phyloP scores from a whole-genome alignment of 768 basidiomycete species.

The Mycena filopes region DNA sequence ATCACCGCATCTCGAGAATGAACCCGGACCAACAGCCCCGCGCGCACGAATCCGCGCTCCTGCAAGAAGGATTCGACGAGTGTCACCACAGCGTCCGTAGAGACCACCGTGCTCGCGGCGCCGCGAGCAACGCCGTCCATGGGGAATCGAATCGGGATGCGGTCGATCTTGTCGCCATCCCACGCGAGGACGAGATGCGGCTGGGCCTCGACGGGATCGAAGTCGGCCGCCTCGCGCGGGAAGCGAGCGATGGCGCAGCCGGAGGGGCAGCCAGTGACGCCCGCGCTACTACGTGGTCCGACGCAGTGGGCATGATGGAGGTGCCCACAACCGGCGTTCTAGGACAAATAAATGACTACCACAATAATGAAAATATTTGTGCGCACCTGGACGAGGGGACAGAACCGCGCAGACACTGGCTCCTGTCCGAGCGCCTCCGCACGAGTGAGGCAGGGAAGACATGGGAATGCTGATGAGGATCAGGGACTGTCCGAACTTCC shows the following conservation, averaged over 20 bases:
- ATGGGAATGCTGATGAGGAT: slow-evolving; percentile 36
- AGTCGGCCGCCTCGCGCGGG: slow-evolving; percentile 34
- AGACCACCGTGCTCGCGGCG: slow-evolving; percentile 6
- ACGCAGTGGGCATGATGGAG: slow-evolving; percentile 44
- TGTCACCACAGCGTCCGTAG: slow-evolving; percentile 24
- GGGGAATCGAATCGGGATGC: slow-evolving; percentile 32
- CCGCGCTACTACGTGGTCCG: slow-evolving; percentile 15
- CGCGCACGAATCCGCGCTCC: slow-evolving; percentile 9
- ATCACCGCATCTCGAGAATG: slow-evolving; percentile 35
- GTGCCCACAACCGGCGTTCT: slow-evolving; percentile 43
- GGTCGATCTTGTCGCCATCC: slow-evolving; percentile 41
- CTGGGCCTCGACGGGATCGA: slow-evolving; percentile 23
- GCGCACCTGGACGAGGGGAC: slow-evolving; percentile 39
- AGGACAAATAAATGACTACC: neutral
- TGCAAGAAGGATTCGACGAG: slow-evolving; percentile 34
- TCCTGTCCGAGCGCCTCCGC: slow-evolving; percentile 18
- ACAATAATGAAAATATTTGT: neutral
- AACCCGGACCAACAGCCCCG: slow-evolving; percentile 35
- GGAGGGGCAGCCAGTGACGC: slow-evolving; percentile 35
- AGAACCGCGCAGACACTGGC: slow-evolving; percentile 31
- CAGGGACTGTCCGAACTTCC: neutral
- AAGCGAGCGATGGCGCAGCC: slow-evolving; percentile 35
- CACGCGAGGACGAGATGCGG: slow-evolving; percentile 38
- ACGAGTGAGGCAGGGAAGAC: slow-evolving; percentile 35
- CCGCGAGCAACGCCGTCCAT: neutral